Conservation (phyloP, 2,329 filamentous ascomycete species). For the Cytospora paraplurivora region DNA sequence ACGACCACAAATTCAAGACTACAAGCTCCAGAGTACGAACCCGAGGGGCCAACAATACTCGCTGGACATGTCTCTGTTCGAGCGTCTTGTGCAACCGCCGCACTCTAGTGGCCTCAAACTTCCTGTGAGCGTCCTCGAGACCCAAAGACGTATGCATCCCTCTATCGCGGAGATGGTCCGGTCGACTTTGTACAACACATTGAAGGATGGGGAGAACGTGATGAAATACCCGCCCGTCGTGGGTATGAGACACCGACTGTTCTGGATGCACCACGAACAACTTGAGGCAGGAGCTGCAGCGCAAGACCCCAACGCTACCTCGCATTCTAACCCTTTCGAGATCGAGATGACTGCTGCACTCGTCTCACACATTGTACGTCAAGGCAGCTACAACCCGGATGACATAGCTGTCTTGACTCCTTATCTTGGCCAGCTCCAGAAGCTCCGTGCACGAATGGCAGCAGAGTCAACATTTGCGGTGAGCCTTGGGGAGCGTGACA, state of each 20-base stretch:
- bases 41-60: constrained; percentile 50
- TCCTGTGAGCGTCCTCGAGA: constrained; percentile 29
- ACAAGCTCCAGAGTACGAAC: constrained; percentile 54
- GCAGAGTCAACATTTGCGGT: constrained; percentile 54
- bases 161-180: constrained; percentile 61
- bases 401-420: constrained; percentile 74
- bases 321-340: constrained; percentile 61
- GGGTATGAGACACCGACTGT: constrained; percentile 56
- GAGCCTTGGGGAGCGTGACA: constrained; percentile 64
- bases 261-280: constrained; percentile 63
- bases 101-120: constrained; percentile 11
- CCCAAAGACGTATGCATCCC: constrained; percentile 67
- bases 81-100: constrained; percentile 49
- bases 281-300: constrained; percentile 43
- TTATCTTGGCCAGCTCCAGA: constrained; percentile 60
- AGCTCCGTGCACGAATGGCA: constrained; percentile 49
- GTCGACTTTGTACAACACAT: constrained; percentile 56
- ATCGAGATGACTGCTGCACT: constrained; percentile 64
- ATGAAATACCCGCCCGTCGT: constrained; percentile 48
- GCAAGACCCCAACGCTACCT: constrained; percentile 44
- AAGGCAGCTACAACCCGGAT: constrained; percentile 59
- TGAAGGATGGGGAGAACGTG: constrained; percentile 53
- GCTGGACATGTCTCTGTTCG: constrained; percentile 63
- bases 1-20: constrained; percentile 59
- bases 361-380: constrained; percentile 65